Evolutionary conservation across 495 filamentous ascomycete species (phyloP).

Genomic region (Pseudoneurospora amorphoporcata): DNA sequence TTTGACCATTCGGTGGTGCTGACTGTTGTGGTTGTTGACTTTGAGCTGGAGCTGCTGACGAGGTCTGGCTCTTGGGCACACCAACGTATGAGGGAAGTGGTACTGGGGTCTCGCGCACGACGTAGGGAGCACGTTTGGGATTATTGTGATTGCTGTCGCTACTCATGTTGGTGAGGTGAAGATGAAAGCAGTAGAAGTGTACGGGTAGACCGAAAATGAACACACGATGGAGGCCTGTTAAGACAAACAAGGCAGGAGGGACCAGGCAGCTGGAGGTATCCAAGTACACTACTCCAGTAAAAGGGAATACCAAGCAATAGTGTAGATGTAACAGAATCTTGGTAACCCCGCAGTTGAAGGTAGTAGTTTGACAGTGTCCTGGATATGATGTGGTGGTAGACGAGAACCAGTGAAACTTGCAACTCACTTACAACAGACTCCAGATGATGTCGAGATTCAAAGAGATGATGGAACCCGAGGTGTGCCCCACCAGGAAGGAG

Average conservation of each 20-base stretch:
- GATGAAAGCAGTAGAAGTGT: neutral
- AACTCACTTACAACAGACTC: neutral
- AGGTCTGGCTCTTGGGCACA: neutral
- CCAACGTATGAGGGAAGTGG: neutral
- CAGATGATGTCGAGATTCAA: neutral
- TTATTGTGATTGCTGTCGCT: neutral
- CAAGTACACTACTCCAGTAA: neutral
- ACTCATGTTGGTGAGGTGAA: neutral
- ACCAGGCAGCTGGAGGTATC: neutral
- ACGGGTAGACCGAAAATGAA: neutral
- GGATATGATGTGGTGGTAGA: neutral
- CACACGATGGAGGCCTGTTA: neutral
- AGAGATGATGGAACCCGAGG: neutral
- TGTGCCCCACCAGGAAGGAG: neutral
- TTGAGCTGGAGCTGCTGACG: neutral
- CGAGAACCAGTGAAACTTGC: neutral
- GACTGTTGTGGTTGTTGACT: neutral
- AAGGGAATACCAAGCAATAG: neutral
- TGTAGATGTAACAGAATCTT: neutral
- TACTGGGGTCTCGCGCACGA: neutral
- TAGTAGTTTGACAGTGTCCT: neutral
- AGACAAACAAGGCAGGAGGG: neutral
- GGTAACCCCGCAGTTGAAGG: neutral
- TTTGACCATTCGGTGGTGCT: neutral
- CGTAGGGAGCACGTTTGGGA: neutral